Conservation (phyloP, 805 yeast genomes). For the Huiozyma naganishii region DNA sequence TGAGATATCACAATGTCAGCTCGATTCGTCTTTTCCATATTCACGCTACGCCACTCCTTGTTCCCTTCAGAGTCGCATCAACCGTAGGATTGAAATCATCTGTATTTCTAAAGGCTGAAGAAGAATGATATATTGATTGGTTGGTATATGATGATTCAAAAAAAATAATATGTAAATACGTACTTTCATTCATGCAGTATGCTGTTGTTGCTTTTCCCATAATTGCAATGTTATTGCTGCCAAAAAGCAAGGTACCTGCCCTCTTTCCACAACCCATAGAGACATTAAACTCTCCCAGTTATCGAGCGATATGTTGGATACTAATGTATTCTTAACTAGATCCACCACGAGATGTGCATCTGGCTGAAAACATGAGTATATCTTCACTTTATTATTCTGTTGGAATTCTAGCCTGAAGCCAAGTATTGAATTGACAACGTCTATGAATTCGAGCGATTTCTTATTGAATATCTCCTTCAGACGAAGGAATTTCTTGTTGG, state of each 20-base stretch:
- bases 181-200: not conserved
- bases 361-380: slow-evolving; percentile 37
- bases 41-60: not conserved
- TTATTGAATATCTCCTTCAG: slow-evolving; percentile 46
- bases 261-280: slow-evolving; percentile 58
- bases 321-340: slow-evolving; percentile 41
- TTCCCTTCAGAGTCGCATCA: not conserved
- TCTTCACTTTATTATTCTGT: slow-evolving; percentile 44
- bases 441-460: slow-evolving; percentile 62
- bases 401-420: slow-evolving; percentile 68
- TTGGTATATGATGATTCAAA: not conserved
- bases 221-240: slow-evolving; percentile 63
- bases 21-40: not conserved
- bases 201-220: slow-evolving; percentile 32
- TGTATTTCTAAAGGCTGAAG: not conserved
- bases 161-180: not conserved
- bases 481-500: slow-evolving; percentile 43
- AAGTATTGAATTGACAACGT: slow-evolving; percentile 52
- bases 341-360: slow-evolving; percentile 45
- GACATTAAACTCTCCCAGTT: slow-evolving; percentile 43
- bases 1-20: not conserved
- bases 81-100: not conserved
- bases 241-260: slow-evolving; percentile 66
- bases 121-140: not conserved
- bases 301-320: slow-evolving; percentile 30